phyloP scores from a whole-genome alignment of 2,329 filamentous ascomycete genomes.

The Keithomyces neogunnii region DNA sequence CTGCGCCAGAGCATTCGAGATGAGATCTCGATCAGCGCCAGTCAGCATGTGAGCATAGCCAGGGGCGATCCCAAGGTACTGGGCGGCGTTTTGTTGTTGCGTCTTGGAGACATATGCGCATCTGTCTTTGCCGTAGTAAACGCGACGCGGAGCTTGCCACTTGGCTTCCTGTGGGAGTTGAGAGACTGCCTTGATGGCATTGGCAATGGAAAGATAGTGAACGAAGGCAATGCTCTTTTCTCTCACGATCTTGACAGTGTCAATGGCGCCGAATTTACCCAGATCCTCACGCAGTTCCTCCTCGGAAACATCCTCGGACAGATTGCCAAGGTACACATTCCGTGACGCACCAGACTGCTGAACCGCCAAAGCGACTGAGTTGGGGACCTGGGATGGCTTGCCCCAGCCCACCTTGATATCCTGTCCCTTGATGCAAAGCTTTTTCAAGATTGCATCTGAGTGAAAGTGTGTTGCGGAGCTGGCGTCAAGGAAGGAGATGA shows the following conservation, averaged over 20 bases:
- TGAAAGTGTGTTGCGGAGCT: constrained; percentile 98
- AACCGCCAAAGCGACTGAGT: constrained; percentile 91
- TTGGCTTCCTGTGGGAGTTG: constrained; percentile 94
- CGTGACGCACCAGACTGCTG: constrained; percentile 95
- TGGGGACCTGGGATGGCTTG: constrained; percentile 95
- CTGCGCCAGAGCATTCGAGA: constrained; percentile 91
- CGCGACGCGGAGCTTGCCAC: constrained; percentile 90
- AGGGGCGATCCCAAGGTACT: constrained; percentile 94
- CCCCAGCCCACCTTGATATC: constrained; percentile 99
- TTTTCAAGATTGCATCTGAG: constrained; percentile 99
- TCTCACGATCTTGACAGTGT: constrained; percentile 94
- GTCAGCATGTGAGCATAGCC: constrained; percentile 96
- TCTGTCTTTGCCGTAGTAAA: constrained; percentile 98
- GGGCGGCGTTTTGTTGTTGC: constrained; percentile 96
- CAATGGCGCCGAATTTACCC: constrained; percentile 91
- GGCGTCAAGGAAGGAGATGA: constrained; percentile 97
- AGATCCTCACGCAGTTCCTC: constrained; percentile 91
- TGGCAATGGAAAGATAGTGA: constrained; percentile 94
- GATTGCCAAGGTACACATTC: constrained; percentile 92
- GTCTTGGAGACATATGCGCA: constrained; percentile 99
- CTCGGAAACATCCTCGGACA: constrained; percentile 82
- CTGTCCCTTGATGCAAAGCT: constrained; percentile 95
- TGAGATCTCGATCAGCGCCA: constrained; percentile 89
- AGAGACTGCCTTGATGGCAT: constrained; percentile 95
- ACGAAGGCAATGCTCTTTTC: constrained; percentile 98